These are phyloP conservation scores for Exophiala phaeomuriformis DNA, from an alignment of 2,329 filamentous ascomycete species.

Conservation along the genomic window DNA sequence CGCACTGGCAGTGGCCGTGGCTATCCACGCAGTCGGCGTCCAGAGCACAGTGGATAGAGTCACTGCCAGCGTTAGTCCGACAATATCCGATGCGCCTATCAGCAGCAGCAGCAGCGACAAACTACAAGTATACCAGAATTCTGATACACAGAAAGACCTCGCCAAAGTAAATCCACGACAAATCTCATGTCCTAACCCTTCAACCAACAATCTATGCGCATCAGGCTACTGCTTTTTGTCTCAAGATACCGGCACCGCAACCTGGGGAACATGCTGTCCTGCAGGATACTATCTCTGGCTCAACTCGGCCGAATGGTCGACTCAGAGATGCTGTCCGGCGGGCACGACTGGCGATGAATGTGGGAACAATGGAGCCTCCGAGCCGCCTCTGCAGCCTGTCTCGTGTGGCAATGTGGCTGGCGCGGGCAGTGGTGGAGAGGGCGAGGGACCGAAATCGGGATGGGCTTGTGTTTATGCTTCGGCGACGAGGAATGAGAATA, in stretches of 20 bases:
- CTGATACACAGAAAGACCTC: too few relatives aligned
- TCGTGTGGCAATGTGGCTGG: conserved; percentile 6
- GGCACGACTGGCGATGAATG: conserved; percentile 6
- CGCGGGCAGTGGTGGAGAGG: too few relatives aligned
- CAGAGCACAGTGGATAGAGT: not conserved
- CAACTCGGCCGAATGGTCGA: conserved; percentile 13
- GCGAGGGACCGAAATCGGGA: conserved; percentile 11
- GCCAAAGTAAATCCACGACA: conserved; percentile 7
- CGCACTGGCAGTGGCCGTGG: not conserved
- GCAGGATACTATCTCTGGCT: conserved; percentile 12
- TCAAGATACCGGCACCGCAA: conserved; percentile 6
- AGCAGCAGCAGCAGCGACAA: not conserved
- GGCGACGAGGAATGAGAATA: conserved; percentile 5
- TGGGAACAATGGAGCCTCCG: conserved; percentile 2
- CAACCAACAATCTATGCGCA: conserved; percentile 12
- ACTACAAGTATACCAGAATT: not conserved
- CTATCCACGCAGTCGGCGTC: not conserved
- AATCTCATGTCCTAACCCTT: conserved; percentile 12
- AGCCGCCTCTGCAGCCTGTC: conserved; percentile 14
- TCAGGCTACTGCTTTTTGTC: conserved; percentile 17
- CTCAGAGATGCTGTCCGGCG: conserved; percentile 17
- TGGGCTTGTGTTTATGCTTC: conserved; percentile 20
- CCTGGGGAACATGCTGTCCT: conserved; percentile 21
- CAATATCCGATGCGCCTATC: conserved; percentile 7
- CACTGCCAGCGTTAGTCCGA: not conserved